Conservation (phyloP, 352 stramenopile species). For the Phytopythium litorale region DNA sequence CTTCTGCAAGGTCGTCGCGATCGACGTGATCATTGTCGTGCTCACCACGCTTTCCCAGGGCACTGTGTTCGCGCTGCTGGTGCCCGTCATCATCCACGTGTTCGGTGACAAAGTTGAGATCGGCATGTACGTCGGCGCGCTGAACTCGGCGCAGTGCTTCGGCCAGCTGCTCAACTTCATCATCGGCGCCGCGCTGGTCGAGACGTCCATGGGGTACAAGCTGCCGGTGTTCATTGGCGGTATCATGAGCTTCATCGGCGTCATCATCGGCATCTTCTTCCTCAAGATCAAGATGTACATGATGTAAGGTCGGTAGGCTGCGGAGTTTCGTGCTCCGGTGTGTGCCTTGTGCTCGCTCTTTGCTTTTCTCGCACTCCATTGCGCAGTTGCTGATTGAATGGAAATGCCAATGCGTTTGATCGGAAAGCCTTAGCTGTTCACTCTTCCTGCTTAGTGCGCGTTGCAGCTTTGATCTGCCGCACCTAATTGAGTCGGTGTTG, state of each 20-base stretch:
- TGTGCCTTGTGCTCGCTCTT: not conserved
- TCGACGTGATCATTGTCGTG: slow-evolving; percentile 55
- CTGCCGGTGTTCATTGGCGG: slow-evolving; percentile 23
- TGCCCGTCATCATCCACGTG: slow-evolving; percentile 65
- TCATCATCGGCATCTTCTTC: slow-evolving; percentile 30
- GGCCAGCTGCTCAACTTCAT: slow-evolving; percentile 48
- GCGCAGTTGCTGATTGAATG: no score
- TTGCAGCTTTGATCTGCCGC: no score
- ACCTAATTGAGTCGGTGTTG: no score
- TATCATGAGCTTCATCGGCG: slow-evolving; percentile 28
- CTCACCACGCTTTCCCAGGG: slow-evolving; percentile 44
- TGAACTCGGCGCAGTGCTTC: slow-evolving; percentile 73
- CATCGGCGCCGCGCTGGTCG: slow-evolving; percentile 20
- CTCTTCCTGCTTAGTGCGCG: no score
- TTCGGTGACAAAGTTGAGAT: slow-evolving; percentile 44
- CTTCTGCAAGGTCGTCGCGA: slow-evolving; percentile 30
- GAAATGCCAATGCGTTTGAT: no score
- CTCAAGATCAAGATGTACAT: slow-evolving; percentile 26
- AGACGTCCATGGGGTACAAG: slow-evolving; percentile 19
- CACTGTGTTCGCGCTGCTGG: slow-evolving; percentile 62
- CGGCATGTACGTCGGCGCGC: slow-evolving; percentile 69
- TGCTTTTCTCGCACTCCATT: not conserved
- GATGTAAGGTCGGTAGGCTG: slow-evolving; percentile 5
- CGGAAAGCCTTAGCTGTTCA: no score
- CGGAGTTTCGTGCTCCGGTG: not conserved